Evolutionary conservation across 2,329 filamentous ascomycete species (phyloP).

Genomic region (Exophiala calicioides): DNA sequence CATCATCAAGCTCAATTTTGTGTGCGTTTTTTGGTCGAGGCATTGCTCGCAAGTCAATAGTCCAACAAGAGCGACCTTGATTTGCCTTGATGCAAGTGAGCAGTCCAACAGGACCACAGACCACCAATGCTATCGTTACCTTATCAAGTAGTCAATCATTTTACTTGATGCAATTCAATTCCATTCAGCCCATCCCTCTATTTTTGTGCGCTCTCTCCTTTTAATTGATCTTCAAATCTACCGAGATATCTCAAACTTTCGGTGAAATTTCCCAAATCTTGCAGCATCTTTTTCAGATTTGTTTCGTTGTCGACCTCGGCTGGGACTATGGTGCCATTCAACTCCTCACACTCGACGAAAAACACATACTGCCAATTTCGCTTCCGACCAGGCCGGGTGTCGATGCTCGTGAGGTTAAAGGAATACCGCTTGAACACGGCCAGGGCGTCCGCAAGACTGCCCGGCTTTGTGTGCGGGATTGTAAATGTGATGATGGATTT

Average conservation of each 20-base stretch:
- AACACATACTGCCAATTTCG: conserved; percentile 83
- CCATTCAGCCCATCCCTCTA: background rate
- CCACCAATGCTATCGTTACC: conserved; percentile 1
- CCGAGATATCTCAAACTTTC: conserved; percentile 39
- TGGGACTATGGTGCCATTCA: background rate
- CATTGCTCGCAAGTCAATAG: too few species aligned
- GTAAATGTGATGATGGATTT: conserved; percentile 85
- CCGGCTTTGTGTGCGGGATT: conserved; percentile 72
- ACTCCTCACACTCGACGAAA: conserved; percentile 77
- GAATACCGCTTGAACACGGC: conserved; percentile 71
- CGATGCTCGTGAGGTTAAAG: conserved; percentile 88
- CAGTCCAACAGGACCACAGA: background rate
- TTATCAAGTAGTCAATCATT: conserved; percentile 21
- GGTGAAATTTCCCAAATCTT: conserved; percentile 39
- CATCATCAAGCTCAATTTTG: conserved; percentile 14
- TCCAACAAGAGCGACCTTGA: too few species aligned
- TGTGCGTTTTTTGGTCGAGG: conserved; percentile 2
- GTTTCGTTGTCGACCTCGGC: conserved; percentile 23
- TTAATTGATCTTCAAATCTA: conserved; percentile 26
- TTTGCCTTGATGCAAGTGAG: too few species aligned
- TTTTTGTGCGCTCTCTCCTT: background rate
- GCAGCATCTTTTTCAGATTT: conserved; percentile 35
- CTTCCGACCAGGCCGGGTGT: conserved; percentile 64
- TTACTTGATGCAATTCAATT: conserved; percentile 3
- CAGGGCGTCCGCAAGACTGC: conserved; percentile 79